Percentiles rank a stretch among this genome's conserved stretches.
Evolutionary conservation across 75 land plant species (phyloP).

Genomic region (Cryptomeria japonica): DNA sequence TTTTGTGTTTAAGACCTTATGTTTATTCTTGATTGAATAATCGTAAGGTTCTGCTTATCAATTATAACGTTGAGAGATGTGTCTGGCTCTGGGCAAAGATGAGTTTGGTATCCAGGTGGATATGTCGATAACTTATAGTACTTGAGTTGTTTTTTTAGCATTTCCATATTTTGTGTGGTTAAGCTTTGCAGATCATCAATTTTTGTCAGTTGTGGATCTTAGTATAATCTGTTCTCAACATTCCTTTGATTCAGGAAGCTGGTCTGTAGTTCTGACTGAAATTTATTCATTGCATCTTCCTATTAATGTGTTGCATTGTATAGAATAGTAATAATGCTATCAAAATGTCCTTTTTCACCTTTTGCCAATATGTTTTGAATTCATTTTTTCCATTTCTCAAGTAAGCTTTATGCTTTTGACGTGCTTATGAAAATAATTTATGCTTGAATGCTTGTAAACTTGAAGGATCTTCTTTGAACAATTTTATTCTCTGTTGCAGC

Average conservation of each 20-base stretch:
- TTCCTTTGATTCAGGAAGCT: neutral
- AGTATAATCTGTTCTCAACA: neutral
- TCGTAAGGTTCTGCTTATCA: neutral
- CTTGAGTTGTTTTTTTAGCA: neutral
- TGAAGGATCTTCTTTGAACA: neutral
- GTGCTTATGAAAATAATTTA: neutral
- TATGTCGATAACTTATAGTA: neutral
- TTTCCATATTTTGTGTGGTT: neutral
- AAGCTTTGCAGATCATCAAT: neutral
- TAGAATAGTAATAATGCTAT: neutral
- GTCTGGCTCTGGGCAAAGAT: neutral
- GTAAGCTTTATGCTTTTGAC: neutral
- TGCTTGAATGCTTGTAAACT: neutral
- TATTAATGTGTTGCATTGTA: neutral
- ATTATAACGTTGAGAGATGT: neutral
- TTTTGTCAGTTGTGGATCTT: neutral
- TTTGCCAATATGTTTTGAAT: neutral
- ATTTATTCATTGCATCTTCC: neutral
- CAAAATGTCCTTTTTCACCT: neutral
- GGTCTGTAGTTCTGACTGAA: neutral
- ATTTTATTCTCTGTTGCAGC: neutral
- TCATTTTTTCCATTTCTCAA: neutral
- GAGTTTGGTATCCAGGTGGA: neutral
- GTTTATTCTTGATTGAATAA: neutral
- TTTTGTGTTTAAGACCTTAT: neutral